phyloP scores from a whole-genome alignment of 2,329 filamentous ascomycete species.

The Bipolaris oryzae region DNA sequence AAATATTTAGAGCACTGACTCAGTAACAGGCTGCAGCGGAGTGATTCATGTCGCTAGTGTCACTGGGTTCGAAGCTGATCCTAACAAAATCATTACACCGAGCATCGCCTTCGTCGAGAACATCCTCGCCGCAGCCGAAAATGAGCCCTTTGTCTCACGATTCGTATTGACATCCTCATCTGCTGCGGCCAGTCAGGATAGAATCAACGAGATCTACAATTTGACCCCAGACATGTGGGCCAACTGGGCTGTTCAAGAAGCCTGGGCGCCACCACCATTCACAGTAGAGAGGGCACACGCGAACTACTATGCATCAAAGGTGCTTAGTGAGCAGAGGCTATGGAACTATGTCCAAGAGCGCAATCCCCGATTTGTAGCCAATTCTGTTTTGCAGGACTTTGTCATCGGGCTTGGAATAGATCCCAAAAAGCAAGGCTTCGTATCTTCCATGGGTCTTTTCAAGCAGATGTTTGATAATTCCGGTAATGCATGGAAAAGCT shows the following conservation, averaged over 20 bases:
- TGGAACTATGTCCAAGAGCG: conserved; percentile 54
- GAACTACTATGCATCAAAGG: conserved; percentile 54
- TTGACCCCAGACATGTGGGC: conserved; percentile 4
- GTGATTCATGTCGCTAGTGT: conserved; percentile 52
- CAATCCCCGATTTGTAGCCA: conserved; percentile 50
- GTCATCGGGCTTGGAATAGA: conserved; percentile 17
- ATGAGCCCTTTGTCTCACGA: conserved; percentile 24
- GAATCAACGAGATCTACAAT: conserved; percentile 37
- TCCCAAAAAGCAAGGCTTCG: not conserved
- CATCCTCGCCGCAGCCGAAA: conserved; percentile 34
- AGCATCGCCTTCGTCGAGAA: conserved; percentile 44
- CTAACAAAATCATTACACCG: conserved; percentile 50
- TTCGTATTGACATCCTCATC: conserved; percentile 50
- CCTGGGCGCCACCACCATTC: conserved; percentile 29
- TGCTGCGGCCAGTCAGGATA: conserved; percentile 32
- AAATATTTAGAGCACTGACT: not conserved
- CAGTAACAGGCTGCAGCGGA: conserved; percentile 19
- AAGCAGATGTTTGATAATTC: conserved; percentile 7
- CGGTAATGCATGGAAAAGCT: not conserved
- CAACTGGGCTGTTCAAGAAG: conserved; percentile 19
- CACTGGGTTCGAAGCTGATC: conserved; percentile 47
- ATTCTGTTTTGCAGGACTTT: conserved; percentile 40
- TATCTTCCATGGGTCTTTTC: not conserved
- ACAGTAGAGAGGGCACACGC: conserved; percentile 33
- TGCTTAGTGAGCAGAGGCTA: conserved; percentile 50